Evolutionary conservation across 202 grass and related monocot genomes (phyloP).

Genomic region (Eragrostis tef): DNA sequence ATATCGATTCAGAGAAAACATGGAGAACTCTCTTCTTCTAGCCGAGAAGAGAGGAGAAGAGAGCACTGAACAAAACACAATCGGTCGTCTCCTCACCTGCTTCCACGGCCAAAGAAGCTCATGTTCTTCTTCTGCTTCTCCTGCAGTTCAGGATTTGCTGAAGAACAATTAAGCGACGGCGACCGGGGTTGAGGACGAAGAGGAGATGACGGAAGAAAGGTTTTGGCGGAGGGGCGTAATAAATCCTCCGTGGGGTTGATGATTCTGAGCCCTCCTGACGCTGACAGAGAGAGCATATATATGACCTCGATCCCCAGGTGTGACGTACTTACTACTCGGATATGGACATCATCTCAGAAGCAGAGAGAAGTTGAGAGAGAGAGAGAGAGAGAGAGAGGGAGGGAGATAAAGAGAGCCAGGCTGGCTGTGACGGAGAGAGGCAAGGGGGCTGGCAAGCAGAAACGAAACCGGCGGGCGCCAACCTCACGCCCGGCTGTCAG

Average conservation of each 20-base stretch:
- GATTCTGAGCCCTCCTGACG: neutral
- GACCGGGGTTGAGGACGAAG: neutral
- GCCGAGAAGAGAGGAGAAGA: neutral
- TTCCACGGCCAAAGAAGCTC: conserved; percentile 47
- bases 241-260: neutral
- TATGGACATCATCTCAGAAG: neutral
- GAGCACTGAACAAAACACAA: too few species aligned
- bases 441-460: conserved; percentile 1
- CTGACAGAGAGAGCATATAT: neutral
- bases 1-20: too few species aligned
- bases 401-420: conserved; percentile 16
- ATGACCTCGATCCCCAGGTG: neutral
- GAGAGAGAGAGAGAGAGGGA: too few species aligned
- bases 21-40: too few species aligned
- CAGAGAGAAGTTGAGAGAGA: neutral
- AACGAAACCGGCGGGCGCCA: conserved; percentile 21
- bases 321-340: conserved; percentile 17
- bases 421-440: conserved; percentile 48
- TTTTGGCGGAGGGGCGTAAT: neutral
- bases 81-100: conserved; percentile 22
- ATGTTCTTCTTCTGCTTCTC: neutral
- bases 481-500: conserved; percentile 19
- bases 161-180: neutral
- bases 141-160: neutral
- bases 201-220: neutral